Evolutionary conservation across 2,329 filamentous ascomycete genomes (phyloP).

Genomic region (Mollisiaceae sp.): DNA sequence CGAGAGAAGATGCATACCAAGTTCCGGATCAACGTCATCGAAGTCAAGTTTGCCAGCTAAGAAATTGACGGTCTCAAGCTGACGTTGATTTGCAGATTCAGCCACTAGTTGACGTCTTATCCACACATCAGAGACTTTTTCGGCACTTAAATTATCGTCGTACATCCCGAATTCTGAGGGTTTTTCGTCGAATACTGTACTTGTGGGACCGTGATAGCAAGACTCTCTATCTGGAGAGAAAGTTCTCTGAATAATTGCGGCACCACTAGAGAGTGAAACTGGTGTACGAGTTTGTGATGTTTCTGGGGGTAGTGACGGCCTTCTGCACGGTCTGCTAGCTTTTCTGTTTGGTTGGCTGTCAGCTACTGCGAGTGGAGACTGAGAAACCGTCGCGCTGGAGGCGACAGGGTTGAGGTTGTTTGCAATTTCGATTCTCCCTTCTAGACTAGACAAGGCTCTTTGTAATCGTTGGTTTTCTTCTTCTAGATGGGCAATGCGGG

Average conservation of each 20-base stretch:
- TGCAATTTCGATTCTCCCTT: slow-evolving; percentile 4
- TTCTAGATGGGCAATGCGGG: slow-evolving; percentile 19
- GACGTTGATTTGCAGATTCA: slow-evolving; percentile 54
- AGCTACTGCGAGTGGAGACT: too few relatives aligned
- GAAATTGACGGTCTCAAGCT: slow-evolving; percentile 56
- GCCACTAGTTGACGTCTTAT: slow-evolving; percentile 51
- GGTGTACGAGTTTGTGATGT: not conserved
- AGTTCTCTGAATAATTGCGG: not conserved
- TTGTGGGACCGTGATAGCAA: slow-evolving; percentile 24
- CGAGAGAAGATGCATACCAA: slow-evolving; percentile 56
- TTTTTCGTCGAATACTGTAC: slow-evolving; percentile 22
- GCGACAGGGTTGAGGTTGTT: not conserved
- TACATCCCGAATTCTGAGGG: not conserved
- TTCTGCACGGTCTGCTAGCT: not conserved
- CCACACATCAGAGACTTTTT: slow-evolving; percentile 13
- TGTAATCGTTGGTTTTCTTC: slow-evolving; percentile 20
- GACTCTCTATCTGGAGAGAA: slow-evolving; percentile 12
- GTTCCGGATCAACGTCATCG: slow-evolving; percentile 57
- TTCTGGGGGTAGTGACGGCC: too few relatives aligned
- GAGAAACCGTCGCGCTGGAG: not conserved
- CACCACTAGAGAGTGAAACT: not conserved
- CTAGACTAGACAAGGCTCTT: slow-evolving; percentile 1
- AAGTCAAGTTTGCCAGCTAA: slow-evolving; percentile 55
- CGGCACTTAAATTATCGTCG: not conserved
- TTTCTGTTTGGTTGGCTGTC: too few relatives aligned